phyloP scores from a whole-genome alignment of 768 basidiomycete species.

The Tulasnella sp. region DNA sequence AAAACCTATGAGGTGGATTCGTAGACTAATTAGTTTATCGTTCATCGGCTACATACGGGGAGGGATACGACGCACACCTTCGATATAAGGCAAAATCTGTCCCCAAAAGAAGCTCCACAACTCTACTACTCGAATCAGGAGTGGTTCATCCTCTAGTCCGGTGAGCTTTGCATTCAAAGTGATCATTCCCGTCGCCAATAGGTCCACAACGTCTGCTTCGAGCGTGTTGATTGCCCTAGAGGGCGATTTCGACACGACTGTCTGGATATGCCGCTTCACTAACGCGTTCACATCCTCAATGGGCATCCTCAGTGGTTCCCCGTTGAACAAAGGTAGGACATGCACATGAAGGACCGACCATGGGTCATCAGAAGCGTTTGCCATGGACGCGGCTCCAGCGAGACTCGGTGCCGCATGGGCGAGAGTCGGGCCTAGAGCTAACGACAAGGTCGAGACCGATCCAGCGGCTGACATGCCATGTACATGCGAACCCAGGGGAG shows the following conservation, averaged over 20 bases:
- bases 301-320: slow-evolving; percentile 71
- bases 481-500: slow-evolving; percentile 32
- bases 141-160: slow-evolving; percentile 64
- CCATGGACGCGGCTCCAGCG: not conserved
- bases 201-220: slow-evolving; percentile 67
- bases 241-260: slow-evolving; percentile 61
- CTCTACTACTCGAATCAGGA: slow-evolving; percentile 70
- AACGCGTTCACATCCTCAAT: slow-evolving; percentile 86
- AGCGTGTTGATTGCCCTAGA: slow-evolving; percentile 63
- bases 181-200: slow-evolving; percentile 82
- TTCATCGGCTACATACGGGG: not conserved
- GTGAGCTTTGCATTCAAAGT: slow-evolving; percentile 79
- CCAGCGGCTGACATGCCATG: slow-evolving; percentile 38
- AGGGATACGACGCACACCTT: slow-evolving; percentile 51
- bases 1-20: slow-evolving; percentile 38
- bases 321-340: slow-evolving; percentile 85
- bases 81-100: slow-evolving; percentile 74
- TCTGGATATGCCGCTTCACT: slow-evolving; percentile 66
- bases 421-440: not conserved
- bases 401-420: not conserved
- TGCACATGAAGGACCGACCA: slow-evolving; percentile 80
- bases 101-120: slow-evolving; percentile 94
- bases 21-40: not conserved
- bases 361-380: slow-evolving; percentile 40
- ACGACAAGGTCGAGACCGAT: slow-evolving; percentile 34